Evolutionary conservation across 768 basidiomycete genomes (phyloP).

Genomic region (Hygrophorus russula): DNA sequence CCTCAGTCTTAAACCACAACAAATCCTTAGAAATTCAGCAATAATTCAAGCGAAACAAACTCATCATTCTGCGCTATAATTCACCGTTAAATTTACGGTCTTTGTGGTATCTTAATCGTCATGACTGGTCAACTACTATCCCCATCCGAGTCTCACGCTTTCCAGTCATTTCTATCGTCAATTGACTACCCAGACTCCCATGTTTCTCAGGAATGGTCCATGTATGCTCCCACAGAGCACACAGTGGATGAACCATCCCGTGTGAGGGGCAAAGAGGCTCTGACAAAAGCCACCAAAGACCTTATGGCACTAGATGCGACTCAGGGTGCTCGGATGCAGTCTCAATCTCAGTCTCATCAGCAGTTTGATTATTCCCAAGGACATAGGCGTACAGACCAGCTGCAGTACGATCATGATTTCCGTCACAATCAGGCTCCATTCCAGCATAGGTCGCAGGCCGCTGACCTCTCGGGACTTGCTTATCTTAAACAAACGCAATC

Average conservation of each 20-base stretch:
- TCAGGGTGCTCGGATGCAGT: not conserved
- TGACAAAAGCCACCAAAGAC: slow-evolving; percentile 74
- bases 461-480: too few species aligned
- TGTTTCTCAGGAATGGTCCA: slow-evolving; percentile 36
- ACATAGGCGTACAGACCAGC: too few species aligned
- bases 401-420: too few species aligned
- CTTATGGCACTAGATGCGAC: slow-evolving; percentile 57
- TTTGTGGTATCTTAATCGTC: slow-evolving; percentile 4
- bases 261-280: slow-evolving; percentile 46
- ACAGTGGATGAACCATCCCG: slow-evolving; percentile 37
- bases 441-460: too few species aligned
- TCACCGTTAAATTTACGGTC: too few species aligned
- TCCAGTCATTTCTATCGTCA: slow-evolving; percentile 56
- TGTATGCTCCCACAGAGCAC: slow-evolving; percentile 23
- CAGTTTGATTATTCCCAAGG: not conserved
- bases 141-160: slow-evolving; percentile 52
- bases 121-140: slow-evolving; percentile 48
- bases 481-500: too few species aligned
- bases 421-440: too few species aligned
- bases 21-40: too few species aligned
- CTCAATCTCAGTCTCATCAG: not conserved
- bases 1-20: too few species aligned
- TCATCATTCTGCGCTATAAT: too few species aligned
- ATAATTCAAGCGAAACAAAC: too few species aligned
- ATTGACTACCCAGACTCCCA: slow-evolving; percentile 33